Base-by-base conservation (phyloP, 148 eudicot genomes). In the Persicaria maculosa region DNA sequence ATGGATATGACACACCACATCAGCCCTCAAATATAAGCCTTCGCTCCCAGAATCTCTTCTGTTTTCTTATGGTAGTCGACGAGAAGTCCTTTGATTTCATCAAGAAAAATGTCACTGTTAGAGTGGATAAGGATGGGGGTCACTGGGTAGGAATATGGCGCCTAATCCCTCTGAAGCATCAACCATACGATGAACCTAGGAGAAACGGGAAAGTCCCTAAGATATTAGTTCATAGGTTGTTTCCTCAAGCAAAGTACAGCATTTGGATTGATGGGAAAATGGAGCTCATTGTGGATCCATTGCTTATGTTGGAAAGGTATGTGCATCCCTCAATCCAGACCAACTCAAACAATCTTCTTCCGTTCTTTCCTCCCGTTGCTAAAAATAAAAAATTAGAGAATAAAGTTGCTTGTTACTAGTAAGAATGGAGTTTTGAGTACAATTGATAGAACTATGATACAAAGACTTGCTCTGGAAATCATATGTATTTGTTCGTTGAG, bases 221-320 rank as follows among this genome's bases (percentile, higher is more conserved):
- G 80, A 94, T 94, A 81, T 82, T 94, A 80, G 87, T 91, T 25
- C 98, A 90, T 58, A 80, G 98, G 76, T 83, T 95, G 80, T 95
- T 95, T 84, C 96, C 98, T 59, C 88, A 87, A 79, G 92, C 93
- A 54, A 80, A 81, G 79, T 91, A 95, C 83, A 95, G 98, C 81
- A 94, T 94, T 73, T 92, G 98, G 97, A 85, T 94, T 81, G 98
- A 94, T 88, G 98, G 97, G 52, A 94, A 94, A 87, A 94, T 94
- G 98, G 97, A 94, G 93, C 89, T 94, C 15, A 82, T 90, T 57
- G 98, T 94, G 75, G 98, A 94, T 82, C 98, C 98, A 6, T 80
- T 94, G 82, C 93, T 92, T 57, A 79, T 94, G 68, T 81, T 94
- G 43, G 98, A 94, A 86, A 94, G 98, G 98, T 94, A 88, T 74